Conservation (phyloP, 75 land plant species). For the Sequoia sempervirens region DNA sequence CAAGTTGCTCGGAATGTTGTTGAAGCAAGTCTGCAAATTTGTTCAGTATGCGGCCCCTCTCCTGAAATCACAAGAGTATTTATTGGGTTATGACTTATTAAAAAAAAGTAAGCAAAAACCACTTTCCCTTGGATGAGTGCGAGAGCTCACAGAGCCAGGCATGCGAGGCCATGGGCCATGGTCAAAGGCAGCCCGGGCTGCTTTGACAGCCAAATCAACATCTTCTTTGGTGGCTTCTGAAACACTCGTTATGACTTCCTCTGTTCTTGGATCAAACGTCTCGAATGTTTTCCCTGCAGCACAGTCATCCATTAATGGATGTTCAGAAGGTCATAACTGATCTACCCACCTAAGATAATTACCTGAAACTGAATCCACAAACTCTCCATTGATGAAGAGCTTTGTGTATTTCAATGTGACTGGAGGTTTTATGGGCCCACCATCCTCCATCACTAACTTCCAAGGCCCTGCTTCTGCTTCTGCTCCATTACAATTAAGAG, state of each 20-base stretch:
- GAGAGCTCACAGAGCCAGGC: too few relatives aligned
- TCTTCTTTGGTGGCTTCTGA: constrained; percentile 25
- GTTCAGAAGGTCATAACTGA: too few relatives aligned
- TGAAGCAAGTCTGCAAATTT: constrained; percentile 72
- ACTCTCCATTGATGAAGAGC: constrained; percentile 71
- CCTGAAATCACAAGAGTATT: constrained; percentile 23
- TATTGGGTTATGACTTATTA: too few relatives aligned
- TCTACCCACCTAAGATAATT: neutral
- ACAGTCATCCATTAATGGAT: too few relatives aligned
- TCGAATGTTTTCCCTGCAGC: constrained; percentile 25
- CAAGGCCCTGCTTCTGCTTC: too few relatives aligned
- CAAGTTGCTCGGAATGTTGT: constrained; percentile 60
- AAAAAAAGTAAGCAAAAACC: too few relatives aligned
- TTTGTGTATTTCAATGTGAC: constrained; percentile 46
- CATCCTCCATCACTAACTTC: too few relatives aligned
- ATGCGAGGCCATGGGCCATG: constrained; percentile 11
- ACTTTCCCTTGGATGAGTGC: too few relatives aligned
- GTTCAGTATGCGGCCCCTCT: constrained; percentile 53
- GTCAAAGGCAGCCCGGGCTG: constrained; percentile 17
- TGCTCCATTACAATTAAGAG: too few relatives aligned
- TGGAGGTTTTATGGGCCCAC: neutral
- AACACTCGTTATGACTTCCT: constrained; percentile 17
- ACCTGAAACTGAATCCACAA: constrained; percentile 79
- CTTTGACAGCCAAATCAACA: constrained; percentile 24
- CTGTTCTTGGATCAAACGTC: constrained; percentile 23